These are phyloP conservation scores for Boletus vermiculosoides DNA, from an alignment of 768 basidiomycete species.

Conservation along the genomic window DNA sequence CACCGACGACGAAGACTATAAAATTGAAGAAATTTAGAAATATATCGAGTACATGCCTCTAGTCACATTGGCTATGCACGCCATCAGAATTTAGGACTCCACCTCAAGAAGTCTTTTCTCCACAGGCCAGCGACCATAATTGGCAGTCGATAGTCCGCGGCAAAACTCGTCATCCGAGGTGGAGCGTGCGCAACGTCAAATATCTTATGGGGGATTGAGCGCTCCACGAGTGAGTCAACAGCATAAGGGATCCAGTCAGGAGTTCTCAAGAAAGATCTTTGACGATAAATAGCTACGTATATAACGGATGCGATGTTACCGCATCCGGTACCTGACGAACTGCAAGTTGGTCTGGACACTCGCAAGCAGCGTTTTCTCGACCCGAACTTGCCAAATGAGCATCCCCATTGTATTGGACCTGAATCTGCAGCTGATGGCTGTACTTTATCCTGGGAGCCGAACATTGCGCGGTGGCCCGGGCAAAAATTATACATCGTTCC, in stretches of 20 bases:
- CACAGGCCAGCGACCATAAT: not conserved
- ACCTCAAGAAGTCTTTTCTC: not conserved
- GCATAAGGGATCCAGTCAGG: slow-evolving; percentile 12
- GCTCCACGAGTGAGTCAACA: slow-evolving; percentile 24
- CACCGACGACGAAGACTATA: slow-evolving; percentile 70
- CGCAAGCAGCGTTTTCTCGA: not conserved
- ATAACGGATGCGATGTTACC: slow-evolving; percentile 8
- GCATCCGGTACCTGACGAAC: slow-evolving; percentile 10
- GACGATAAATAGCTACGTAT: slow-evolving; percentile 24
- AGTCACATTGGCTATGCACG: slow-evolving; percentile 8
- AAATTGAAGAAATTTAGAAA: slow-evolving; percentile 70
- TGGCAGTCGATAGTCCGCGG: not conserved
- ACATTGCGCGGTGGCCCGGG: not conserved
- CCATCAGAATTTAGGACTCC: not conserved
- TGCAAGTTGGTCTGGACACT: slow-evolving; percentile 5
- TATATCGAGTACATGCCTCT: slow-evolving; percentile 15
- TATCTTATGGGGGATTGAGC: not conserved
- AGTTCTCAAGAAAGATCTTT: slow-evolving; percentile 24
- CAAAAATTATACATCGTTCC: slow-evolving; percentile 4
- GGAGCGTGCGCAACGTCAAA: slow-evolving; percentile 1
- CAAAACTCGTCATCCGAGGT: not conserved
- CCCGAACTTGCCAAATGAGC: not conserved
- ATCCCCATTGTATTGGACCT: slow-evolving; percentile 2
- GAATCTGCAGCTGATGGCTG: slow-evolving; percentile 2
- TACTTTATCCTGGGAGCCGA: not conserved